These are phyloP conservation scores for Heritiera littoralis DNA, from an alignment of 345 rosid species.

Conservation along the genomic window DNA sequence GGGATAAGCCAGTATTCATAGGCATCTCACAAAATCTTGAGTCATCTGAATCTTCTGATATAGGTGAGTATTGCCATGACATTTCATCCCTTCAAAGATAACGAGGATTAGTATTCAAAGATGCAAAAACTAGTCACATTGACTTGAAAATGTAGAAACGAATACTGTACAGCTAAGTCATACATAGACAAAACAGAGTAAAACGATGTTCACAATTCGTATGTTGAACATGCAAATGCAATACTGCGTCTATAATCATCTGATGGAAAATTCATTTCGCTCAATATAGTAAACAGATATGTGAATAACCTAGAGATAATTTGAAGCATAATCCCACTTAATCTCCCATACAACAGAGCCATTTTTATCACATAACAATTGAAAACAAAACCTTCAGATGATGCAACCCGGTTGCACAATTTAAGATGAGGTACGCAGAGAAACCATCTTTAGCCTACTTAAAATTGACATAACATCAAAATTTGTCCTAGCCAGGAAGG, in stretches of 20 bases:
- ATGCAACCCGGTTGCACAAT: background rate
- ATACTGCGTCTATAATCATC: background rate
- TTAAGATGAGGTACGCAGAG: background rate
- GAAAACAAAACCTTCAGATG: background rate
- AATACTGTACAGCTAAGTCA: background rate
- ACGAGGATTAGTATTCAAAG: background rate
- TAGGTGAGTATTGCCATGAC: conserved; percentile 84
- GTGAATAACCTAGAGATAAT: background rate
- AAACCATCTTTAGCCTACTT: background rate
- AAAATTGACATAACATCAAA: background rate
- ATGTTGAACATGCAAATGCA: background rate
- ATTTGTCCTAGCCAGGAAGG: background rate
- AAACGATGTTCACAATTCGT: background rate
- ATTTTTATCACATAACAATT: background rate
- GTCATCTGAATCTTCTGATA: conserved; percentile 93
- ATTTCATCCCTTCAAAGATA: conserved; percentile 68
- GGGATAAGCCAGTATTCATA: conserved; percentile 52
- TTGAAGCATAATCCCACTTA: background rate
- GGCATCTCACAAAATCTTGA: conserved; percentile 58
- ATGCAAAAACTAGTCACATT: background rate
- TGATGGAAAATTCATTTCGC: background rate
- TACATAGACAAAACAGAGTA: background rate
- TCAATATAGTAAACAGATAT: background rate
- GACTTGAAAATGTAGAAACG: background rate
- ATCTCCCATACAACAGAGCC: background rate